Evolutionary conservation across 495 filamentous ascomycete genomes (phyloP), one percentile per base, ranked within the genome.

Genomic region (Stereocaulon alpinum): DNA sequence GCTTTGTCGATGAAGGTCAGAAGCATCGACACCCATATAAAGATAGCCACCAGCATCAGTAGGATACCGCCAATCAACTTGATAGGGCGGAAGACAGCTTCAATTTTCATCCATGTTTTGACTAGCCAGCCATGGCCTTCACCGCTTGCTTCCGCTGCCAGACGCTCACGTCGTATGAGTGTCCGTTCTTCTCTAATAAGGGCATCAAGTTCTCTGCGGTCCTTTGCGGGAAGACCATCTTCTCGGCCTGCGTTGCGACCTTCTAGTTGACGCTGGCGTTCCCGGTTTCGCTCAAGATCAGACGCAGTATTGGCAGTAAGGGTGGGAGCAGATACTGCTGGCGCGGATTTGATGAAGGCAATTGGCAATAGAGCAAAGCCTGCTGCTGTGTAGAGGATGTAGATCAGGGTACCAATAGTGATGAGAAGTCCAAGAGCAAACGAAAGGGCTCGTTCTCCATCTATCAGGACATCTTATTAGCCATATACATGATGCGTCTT

Each of bases 1-100:
- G 89, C 87, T 73, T 98, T 97, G 77, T 98, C 93, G 69, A 96
- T 91, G 61, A 84, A 84, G 0, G 92, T 98, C 66, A 97, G 83
- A 56, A 97, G 80, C 94, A 97, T 98, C 32, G 87, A 92, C 10
- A 85, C 77, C 83, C 89, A 96, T 61, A 90, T 78, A 22, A 91
- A 57, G 32, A 95, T 70, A 10, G 86, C 74, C 29, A 95, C 60
- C 18, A 85, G 58, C 2, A 95, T 74, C 18, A 96, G 74, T 7
- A 95, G 55, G 55, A 96, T 78, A 18, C 93, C 94, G 15, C 87
- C 86, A 27, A 96, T 64, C 27, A 97, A 83, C 71, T 92, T 93
- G 63, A 98, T 73, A 0, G 93, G 93, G 17, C 91, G 80, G 68
- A 86, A 79, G 42, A 93, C 67, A 15, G 89, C 86, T 67, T 86